Base-by-base conservation (phyloP, 2,329 filamentous ascomycete genomes). In the Diplodia mutila region DNA sequence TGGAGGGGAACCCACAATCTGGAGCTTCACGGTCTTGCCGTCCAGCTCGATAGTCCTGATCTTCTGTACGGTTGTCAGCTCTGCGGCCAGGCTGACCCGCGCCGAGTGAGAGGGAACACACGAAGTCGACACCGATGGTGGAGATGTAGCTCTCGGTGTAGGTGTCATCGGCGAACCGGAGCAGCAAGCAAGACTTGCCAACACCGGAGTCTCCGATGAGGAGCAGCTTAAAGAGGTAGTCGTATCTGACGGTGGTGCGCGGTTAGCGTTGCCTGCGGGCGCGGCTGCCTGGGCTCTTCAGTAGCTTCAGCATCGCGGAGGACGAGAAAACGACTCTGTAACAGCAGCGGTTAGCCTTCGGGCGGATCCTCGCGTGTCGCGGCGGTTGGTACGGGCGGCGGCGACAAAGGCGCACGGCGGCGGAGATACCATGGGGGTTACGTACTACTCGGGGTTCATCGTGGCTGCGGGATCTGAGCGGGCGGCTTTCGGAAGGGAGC, bases 111-210 rank as follows among this genome's bases (percentile, higher is more conserved):
- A 42, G 29, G 23, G 46, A 66, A 88, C 92, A 76, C 90, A 97
- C 93, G 80, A 99, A 99, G 83, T 99, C 95, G 74, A 99, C 95
- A 82, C 95, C 95, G 82, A 99, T 99, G 75, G 95, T 99, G 72
- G 95, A 98, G 85, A 99, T 99, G 86, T 98, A 99, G 81, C 92
- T 97, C 86, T 98, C 95, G 70, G 95, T 99, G 86, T 98, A 99
- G 82, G 95, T 98, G 79, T 97, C 94, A 80, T 97, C 95, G 79
- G 95, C 95, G 80, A 99, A 99, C 85, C 95, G 93, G 80, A 99
- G 87, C 75, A 99, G 87, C 85, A 99, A 83, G 85, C 95, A 99
- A 79, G 95, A 99, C 91, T 99, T 99, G 91, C 95, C 95, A 79
- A 99, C 95, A 89, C 95, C 95, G 82, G 95, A 99, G 83, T 99